These are phyloP conservation scores for Cladosporium velox DNA, from an alignment of 2,329 filamentous ascomycete genomes.

Conservation along the genomic window DNA sequence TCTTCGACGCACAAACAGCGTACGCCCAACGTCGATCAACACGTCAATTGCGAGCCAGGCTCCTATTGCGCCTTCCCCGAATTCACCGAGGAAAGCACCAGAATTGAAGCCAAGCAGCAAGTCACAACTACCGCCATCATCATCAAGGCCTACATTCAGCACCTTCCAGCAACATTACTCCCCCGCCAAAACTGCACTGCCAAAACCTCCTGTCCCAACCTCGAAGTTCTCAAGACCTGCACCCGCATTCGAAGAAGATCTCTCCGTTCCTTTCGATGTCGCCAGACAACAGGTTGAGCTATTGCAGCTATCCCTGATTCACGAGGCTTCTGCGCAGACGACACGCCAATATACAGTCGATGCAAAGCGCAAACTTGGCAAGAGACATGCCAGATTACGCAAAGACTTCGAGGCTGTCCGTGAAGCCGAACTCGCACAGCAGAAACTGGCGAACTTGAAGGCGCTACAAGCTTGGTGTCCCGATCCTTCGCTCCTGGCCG, in stretches of 20 bases:
- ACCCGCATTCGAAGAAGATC: conserved; percentile 15
- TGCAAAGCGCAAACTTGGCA: conserved; percentile 46
- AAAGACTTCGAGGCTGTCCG: conserved; percentile 40
- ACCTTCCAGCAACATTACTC: conserved; percentile 69
- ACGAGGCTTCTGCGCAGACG: conserved; percentile 54
- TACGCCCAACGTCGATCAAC: conserved; percentile 12
- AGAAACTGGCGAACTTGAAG: conserved; percentile 54
- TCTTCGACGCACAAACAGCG: conserved; percentile 16
- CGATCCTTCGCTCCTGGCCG: conserved; percentile 49
- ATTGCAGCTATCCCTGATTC: conserved; percentile 65
- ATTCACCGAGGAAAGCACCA: conserved; percentile 14
- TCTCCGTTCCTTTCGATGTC: conserved; percentile 27
- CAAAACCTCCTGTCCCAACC: conserved; percentile 58
- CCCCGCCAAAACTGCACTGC: conserved; percentile 61
- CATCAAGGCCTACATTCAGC: conserved; percentile 57
- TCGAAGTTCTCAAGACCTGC: conserved; percentile 28
- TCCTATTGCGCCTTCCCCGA: conserved; percentile 6
- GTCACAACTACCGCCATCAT: conserved; percentile 38
- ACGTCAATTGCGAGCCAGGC: conserved; percentile 7
- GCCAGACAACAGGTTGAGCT: conserved; percentile 59
- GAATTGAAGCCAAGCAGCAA: conserved; percentile 5
- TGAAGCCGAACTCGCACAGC: conserved; percentile 30
- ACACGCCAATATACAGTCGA: conserved; percentile 58
- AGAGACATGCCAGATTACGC: conserved; percentile 32
- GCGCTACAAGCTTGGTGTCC: conserved; percentile 57